phyloP scores from a whole-genome alignment of 192 early-diverging fungal genomes.

The Tieghemiomyces parasiticus region DNA sequence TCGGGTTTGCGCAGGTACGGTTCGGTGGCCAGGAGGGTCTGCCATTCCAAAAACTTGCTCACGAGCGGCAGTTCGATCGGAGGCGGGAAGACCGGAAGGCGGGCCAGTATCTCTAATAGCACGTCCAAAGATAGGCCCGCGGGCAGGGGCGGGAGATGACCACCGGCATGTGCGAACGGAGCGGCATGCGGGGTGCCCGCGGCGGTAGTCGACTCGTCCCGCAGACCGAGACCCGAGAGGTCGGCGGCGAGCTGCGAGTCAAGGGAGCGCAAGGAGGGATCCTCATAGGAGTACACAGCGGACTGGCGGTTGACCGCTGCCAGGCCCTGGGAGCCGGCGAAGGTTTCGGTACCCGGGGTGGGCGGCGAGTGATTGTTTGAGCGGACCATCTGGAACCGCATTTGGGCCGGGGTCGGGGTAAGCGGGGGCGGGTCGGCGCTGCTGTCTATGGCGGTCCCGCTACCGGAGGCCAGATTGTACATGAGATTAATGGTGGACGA shows the following conservation, averaged over 20 bases:
- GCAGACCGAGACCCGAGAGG: not conserved
- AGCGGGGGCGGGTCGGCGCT: conserved; percentile 2
- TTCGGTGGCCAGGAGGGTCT: not conserved
- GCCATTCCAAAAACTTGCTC: conserved; percentile 4
- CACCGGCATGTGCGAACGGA: not conserved
- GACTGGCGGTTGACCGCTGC: not conserved
- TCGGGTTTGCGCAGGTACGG: conserved; percentile 12
- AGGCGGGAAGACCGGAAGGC: not conserved
- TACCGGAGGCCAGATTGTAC: conserved; percentile 13
- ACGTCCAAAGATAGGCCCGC: not conserved
- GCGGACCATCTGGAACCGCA: conserved; percentile 7
- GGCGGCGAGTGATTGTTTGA: not conserved
- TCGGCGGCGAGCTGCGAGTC: not conserved
- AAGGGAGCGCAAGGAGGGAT: not conserved
- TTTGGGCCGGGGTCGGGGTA: conserved; percentile 13
- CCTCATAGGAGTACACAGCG: conserved; percentile 7
- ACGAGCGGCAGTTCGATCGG: conserved; percentile 6
- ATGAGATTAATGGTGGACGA: conserved; percentile 22
- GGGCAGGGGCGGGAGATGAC: not conserved
- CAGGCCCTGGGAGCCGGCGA: not conserved
- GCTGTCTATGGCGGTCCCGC: not conserved
- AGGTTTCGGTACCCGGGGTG: not conserved
- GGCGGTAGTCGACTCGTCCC: not conserved
- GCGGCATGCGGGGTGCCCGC: not conserved
- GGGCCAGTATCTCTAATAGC: not conserved